These are phyloP conservation scores for Nitzschia putrida DNA, from an alignment of 108 stramenopile genomes.

Conservation along the genomic window DNA sequence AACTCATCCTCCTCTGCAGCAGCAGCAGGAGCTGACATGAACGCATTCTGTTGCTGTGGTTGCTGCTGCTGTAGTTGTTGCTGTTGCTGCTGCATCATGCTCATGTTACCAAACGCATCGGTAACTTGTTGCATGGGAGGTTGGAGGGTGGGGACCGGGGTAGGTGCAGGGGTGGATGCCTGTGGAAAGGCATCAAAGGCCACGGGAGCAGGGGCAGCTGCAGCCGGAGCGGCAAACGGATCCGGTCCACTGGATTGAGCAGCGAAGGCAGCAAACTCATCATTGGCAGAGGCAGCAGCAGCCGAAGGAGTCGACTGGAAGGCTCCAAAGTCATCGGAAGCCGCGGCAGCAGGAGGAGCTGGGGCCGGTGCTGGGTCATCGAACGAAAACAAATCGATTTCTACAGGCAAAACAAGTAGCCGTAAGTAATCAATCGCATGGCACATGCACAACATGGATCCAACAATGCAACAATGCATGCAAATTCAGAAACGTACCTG, in stretches of 20 bases:
- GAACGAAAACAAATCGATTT: conserved; percentile 74
- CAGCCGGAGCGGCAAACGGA: conserved; percentile 38
- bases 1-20: conserved; percentile 48
- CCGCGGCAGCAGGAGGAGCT: conserved; percentile 27
- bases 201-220: conserved; percentile 12
- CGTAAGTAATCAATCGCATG: neutral
- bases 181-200: conserved; percentile 74
- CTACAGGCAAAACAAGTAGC: conserved; percentile 24
- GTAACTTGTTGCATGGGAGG: conserved; percentile 22
- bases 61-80: conserved; percentile 12
- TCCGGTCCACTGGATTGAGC: conserved; percentile 27
- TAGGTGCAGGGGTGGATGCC: conserved; percentile 41
- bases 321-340: conserved; percentile 30
- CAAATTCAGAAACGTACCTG: too few species aligned
- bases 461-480: too few species aligned
- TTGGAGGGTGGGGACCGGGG: conserved; percentile 9
- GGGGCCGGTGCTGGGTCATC: conserved; percentile 41
- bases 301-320: conserved; percentile 40
- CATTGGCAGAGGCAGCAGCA: conserved; percentile 37
- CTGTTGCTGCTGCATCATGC: conserved; percentile 29
- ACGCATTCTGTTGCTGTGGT: neutral
- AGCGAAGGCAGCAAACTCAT: conserved; percentile 50
- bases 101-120: conserved; percentile 41
- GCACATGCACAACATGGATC: conserved; percentile 1
- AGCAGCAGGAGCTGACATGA: neutral